A percentile compares a stretch with the other conserved stretches of the same genome.
Conservation (phyloP, 2,329 filamentous ascomycete species). For the Blastomyces silverae region DNA sequence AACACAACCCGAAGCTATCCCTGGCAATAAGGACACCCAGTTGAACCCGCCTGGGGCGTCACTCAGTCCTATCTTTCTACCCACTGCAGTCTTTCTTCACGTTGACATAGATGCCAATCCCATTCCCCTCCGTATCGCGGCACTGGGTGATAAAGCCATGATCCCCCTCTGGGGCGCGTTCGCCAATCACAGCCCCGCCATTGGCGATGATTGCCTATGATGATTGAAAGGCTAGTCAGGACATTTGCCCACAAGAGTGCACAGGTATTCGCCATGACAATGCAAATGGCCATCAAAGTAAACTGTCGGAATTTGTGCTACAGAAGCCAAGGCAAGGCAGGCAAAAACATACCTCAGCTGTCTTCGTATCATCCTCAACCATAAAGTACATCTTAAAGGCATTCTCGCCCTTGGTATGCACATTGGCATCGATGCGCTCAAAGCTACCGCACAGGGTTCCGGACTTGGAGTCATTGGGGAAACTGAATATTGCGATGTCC, state of each 20-base stretch:
- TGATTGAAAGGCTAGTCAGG: not conserved
- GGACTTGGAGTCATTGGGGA: slow-evolving; percentile 15
- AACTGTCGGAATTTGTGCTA: not conserved
- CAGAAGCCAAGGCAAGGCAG: not conserved
- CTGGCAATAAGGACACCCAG: not conserved
- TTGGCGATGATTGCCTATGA: slow-evolving; percentile 21
- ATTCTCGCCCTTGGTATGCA: slow-evolving; percentile 10
- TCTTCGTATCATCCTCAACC: slow-evolving; percentile 22
- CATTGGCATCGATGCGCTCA: slow-evolving; percentile 16
- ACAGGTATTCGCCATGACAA: not conserved
- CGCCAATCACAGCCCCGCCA: slow-evolving; percentile 22
- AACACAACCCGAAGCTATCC: not conserved
- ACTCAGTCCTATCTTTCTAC: not conserved
- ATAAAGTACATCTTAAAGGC: slow-evolving; percentile 23
- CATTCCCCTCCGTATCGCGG: slow-evolving; percentile 25
- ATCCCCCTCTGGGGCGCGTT: slow-evolving; percentile 21
- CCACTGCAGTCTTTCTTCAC: not conserved
- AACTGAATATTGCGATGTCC: slow-evolving; percentile 22
- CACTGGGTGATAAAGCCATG: slow-evolving; percentile 22
- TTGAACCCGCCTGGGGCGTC: not conserved
- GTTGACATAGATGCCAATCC: slow-evolving; percentile 21
- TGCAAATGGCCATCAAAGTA: not conserved
- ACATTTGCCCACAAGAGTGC: not conserved
- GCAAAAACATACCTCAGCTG: slow-evolving; percentile 19
- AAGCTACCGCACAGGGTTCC: slow-evolving; percentile 1